Conservation (phyloP, 768 basidiomycete species). For the Macrocybe gigantea region DNA sequence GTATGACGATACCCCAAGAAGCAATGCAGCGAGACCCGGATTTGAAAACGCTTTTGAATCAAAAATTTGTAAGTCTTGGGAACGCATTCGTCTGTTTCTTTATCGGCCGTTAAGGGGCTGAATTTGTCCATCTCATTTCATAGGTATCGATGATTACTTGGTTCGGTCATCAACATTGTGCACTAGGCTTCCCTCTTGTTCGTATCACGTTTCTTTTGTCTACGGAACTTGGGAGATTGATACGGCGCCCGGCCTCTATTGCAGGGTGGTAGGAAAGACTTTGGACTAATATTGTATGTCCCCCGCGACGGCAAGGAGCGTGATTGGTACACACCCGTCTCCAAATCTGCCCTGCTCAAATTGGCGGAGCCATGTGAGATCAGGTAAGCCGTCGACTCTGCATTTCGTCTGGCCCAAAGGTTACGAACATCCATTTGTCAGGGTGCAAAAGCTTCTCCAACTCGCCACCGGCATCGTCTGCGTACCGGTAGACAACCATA, state of each 20-base stretch:
- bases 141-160: slow-evolving; percentile 26
- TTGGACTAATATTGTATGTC: slow-evolving; percentile 24
- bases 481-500: slow-evolving; percentile 30
- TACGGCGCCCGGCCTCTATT: slow-evolving; percentile 3
- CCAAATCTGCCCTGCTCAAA: no score
- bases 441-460: slow-evolving; percentile 30
- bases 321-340: slow-evolving; percentile 18
- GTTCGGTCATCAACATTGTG: slow-evolving; percentile 26
- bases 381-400: no score
- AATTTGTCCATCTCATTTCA: background rate
- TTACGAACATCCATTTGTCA: slow-evolving; percentile 10
- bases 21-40: slow-evolving; percentile 34
- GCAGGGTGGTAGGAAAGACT: slow-evolving; percentile 28
- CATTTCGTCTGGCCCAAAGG: background rate
- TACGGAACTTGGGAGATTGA: slow-evolving; percentile 1
- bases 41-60: slow-evolving; percentile 24
- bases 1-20: slow-evolving; percentile 33
- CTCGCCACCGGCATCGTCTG: slow-evolving; percentile 27
- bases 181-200: slow-evolving; percentile 26
- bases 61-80: slow-evolving; percentile 14
- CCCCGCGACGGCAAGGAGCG: slow-evolving; percentile 21
- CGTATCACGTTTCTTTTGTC: slow-evolving; percentile 2
- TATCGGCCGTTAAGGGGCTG: background rate
- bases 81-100: no score
- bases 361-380: background rate